phyloP scores from a whole-genome alignment of 1,284 basidiomycete genomes.

The Moesziomyces parantarcticus region DNA sequence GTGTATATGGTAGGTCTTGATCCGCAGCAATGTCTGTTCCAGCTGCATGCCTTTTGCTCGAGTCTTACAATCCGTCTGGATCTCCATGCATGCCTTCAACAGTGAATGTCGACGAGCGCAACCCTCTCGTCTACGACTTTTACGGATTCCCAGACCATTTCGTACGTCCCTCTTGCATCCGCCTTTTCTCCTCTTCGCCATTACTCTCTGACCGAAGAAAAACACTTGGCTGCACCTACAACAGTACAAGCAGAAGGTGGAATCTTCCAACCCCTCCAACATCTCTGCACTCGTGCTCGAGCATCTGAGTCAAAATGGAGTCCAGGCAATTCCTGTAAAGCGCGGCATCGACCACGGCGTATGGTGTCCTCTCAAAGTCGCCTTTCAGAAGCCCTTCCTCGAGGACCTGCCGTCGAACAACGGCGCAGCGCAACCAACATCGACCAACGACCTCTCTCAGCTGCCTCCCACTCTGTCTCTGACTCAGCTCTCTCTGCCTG shows the following conservation, averaged over 20 bases:
- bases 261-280: constrained; percentile 46
- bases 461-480: constrained; percentile 66
- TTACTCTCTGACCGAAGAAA: too few species aligned
- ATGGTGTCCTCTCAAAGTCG: constrained; percentile 70
- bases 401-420: constrained; percentile 24
- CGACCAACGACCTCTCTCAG: constrained; percentile 24
- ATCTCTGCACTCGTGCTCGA: constrained; percentile 58
- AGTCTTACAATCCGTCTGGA: not conserved
- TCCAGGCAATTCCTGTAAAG: constrained; percentile 29
- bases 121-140: constrained; percentile 70
- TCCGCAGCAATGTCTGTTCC: not conserved
- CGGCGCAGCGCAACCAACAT: constrained; percentile 12
- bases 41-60: too few species aligned
- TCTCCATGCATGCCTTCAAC: not conserved
- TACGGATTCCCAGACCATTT: constrained; percentile 66
- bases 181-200: not conserved
- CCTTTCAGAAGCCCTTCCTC: constrained; percentile 59
- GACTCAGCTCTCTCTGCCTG: constrained; percentile 70
- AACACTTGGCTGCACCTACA: too few species aligned
- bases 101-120: constrained; percentile 65
- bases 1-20: constrained; percentile 31
- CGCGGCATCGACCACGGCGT: constrained; percentile 71
- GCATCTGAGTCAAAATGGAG: constrained; percentile 52
- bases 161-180: constrained; percentile 7
- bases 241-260: constrained; percentile 69